These are phyloP conservation scores for Malus sylvestris DNA, from an alignment of 306 rosid species.

Conservation along the genomic window DNA sequence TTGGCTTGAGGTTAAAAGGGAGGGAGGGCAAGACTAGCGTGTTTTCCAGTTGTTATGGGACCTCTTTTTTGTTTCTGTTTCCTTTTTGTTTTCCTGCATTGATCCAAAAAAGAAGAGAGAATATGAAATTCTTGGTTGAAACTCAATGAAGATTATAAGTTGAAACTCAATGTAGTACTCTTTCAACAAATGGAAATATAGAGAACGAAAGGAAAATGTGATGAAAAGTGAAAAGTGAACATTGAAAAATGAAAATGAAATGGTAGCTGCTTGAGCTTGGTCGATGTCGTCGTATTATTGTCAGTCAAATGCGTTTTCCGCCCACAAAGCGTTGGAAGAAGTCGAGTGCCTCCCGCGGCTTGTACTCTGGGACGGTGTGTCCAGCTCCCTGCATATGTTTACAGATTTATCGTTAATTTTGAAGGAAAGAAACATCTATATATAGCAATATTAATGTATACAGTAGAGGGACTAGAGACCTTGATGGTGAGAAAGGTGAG, in stretches of 20 bases:
- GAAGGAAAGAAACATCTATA: neutral
- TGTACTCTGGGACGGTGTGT: constrained; percentile 73
- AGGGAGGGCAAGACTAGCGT: too few relatives aligned
- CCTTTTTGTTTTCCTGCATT: too few relatives aligned
- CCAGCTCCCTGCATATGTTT: constrained; percentile 55
- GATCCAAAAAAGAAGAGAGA: neutral
- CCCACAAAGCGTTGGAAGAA: constrained; percentile 59
- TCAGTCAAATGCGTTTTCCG: constrained; percentile 19
- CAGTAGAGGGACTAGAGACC: constrained; percentile 12
- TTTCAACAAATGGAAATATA: neutral
- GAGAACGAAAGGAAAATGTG: neutral
- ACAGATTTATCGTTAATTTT: neutral
- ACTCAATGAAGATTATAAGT: neutral
- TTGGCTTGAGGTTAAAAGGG: too few relatives aligned
- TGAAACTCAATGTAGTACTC: neutral
- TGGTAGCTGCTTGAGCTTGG: neutral
- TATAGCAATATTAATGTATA: neutral
- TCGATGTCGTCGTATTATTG: neutral
- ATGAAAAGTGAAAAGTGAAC: too few relatives aligned
- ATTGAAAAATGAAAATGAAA: too few relatives aligned
- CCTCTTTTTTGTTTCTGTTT: too few relatives aligned
- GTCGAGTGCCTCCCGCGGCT: constrained; percentile 62
- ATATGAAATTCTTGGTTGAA: neutral
- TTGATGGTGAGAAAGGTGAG: constrained; percentile 46
- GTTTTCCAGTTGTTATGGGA: too few relatives aligned